Percentiles rank a stretch among this genome's conserved stretches.
Evolutionary conservation across 805 yeast species (phyloP).

Genomic region (Clavispora phyllophila): DNA sequence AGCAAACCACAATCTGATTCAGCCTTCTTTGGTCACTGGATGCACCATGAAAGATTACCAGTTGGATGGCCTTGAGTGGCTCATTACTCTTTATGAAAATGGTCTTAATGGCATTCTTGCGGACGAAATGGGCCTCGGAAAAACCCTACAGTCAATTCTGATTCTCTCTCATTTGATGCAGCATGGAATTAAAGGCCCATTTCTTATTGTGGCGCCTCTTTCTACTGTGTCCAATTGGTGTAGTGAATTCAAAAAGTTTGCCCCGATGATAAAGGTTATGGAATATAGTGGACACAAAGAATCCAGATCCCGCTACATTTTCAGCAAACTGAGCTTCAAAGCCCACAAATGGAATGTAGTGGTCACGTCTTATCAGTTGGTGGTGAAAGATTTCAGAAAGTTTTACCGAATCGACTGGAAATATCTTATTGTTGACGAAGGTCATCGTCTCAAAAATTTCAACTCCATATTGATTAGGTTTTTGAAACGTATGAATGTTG

Average conservation of each 20-base stretch:
- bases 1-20: slow-evolving; percentile 19
- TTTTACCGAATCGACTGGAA: slow-evolving; percentile 63
- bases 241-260: slow-evolving; percentile 63
- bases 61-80: slow-evolving; percentile 87
- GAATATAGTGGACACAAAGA: slow-evolving; percentile 62
- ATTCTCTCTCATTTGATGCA: slow-evolving; percentile 71
- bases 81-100: slow-evolving; percentile 81
- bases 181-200: slow-evolving; percentile 74
- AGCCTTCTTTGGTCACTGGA: slow-evolving; percentile 33
- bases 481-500: slow-evolving; percentile 60
- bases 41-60: slow-evolving; percentile 78
- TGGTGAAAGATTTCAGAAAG: slow-evolving; percentile 60
- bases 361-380: slow-evolving; percentile 77
- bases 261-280: slow-evolving; percentile 62
- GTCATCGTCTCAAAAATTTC: slow-evolving; percentile 84
- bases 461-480: slow-evolving; percentile 71
- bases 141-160: slow-evolving; percentile 84
- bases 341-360: slow-evolving; percentile 42
- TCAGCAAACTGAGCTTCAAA: slow-evolving; percentile 10
- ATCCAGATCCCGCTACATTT: slow-evolving; percentile 45
- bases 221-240: slow-evolving; percentile 87
- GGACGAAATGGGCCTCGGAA: slow-evolving; percentile 97
- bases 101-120: slow-evolving; percentile 94
- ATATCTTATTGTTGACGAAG: slow-evolving; percentile 89
- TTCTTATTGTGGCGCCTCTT: slow-evolving; percentile 72